Base-by-base conservation (phyloP, 306 rosid genomes). In the Cicer cuneatum region DNA sequence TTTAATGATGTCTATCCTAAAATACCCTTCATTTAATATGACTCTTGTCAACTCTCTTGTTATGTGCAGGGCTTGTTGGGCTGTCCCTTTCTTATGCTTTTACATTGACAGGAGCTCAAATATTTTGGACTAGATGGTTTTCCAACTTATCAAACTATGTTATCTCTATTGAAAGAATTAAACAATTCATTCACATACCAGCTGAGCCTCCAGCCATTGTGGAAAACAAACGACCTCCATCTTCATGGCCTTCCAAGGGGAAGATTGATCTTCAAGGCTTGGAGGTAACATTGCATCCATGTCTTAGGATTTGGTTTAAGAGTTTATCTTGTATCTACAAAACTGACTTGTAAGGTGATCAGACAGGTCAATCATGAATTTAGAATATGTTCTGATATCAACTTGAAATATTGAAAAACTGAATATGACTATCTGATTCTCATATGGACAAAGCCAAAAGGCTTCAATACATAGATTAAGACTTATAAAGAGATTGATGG, bases 231-330 rank as follows among this genome's bases (percentile, higher is more conserved):
- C 82, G 89, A 42, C 96, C 96, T 10, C 87, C 94, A 24, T 53
- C 80, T 54, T 87, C 90, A 13, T 90, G 98, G 98, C 96, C 98
- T 24, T 57, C 73, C 39, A 88, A 73, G 85, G 96, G 98, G 13
- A 83, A 86, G 83, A 88, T 90, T 76, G 91, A 87, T 78, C 69
- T 90, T 69, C 78, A 86, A 78, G 78, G 79, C 65, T 69, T 90
- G 13, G 80, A 83, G 92, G 96, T 88, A 69, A 70, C 8, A 11
- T 66, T 61, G 45, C 52, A 68, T 16, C 45, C 8, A 57, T 43
- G 35, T 6, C 38, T 19, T 45, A 47, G 45, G 7, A 41, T 41
- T 41, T 41, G 45, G 45, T 41, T 29, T 29, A 29, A 29, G 35
- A 29, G 35, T 29, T 5, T 29, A 29, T 3, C 35, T 4, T 5